Base-by-base conservation (phyloP, 1,284 basidiomycete species). In the Erythrobasidium hasegawianum region DNA sequence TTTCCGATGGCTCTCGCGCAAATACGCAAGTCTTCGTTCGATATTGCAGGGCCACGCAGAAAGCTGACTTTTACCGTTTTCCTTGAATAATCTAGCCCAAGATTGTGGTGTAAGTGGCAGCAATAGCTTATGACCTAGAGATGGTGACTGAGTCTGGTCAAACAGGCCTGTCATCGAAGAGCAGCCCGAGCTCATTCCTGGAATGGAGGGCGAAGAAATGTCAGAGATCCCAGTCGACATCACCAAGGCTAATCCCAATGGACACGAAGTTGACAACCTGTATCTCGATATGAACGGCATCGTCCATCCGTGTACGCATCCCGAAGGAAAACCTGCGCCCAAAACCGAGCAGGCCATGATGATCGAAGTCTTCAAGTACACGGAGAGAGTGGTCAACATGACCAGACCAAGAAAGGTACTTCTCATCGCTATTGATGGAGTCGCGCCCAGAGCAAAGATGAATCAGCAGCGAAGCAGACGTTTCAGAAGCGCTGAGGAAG, bases 331-430 rank as follows among this genome's bases (percentile, higher is more conserved):
- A 85, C 90, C 91, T 54, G 87, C 96, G 0, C 96, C 96, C 0
- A 90, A 96, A 77, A 97, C 93, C 1, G 96, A 99, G 77, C 90
- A 93, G 76, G 94, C 97, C 67, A 99, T 99, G 96, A 98, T 99
- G 96, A 76, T 90, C 22, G 96, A 97, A 77, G 84, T 99, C 49
- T 97, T 99, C 80, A 85, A 84, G 59, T 98, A 99, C 80, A 99
- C 96, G 0, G 94, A 97, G 76, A 85, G 96, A 54, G 89, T 99
- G 26, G 92, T 99, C 53, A 92, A 93, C 78, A 97, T 98, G 95
- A 80, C 97, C 57, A 83, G 95, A 64, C 96, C 96, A 0, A 85
- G 96, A 61, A 96, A 91, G 78, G 81, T 99, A 16, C 82, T 99
- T 54, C 92, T 97, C 82, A 96, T 99, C 90, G 95, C 95, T 58